Evolutionary conservation across 2,329 filamentous ascomycete species (phyloP).

Genomic region (Verruconis gallopava): DNA sequence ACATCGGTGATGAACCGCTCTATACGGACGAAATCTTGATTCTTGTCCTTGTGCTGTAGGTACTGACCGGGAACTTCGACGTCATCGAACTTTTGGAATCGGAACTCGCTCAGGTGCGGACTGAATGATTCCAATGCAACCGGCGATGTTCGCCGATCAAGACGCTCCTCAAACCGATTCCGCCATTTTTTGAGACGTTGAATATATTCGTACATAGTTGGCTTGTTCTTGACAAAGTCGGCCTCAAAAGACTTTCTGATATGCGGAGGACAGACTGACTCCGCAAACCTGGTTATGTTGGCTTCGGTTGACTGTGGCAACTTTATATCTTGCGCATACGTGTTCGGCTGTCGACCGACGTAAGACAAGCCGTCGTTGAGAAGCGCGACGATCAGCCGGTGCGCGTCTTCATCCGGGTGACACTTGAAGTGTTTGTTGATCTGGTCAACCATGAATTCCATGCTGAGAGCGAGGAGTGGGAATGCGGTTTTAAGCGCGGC

Average conservation of each 20-base stretch:
- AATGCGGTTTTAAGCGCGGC: slow-evolving; percentile 93
- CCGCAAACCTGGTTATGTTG: slow-evolving; percentile 92
- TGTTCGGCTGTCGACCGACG: slow-evolving; percentile 72
- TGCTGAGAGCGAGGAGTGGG: slow-evolving; percentile 84
- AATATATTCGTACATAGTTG: slow-evolving; percentile 97
- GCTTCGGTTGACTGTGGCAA: slow-evolving; percentile 80
- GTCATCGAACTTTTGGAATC: slow-evolving; percentile 96
- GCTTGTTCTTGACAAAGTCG: slow-evolving; percentile 93
- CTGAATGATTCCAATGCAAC: slow-evolving; percentile 75
- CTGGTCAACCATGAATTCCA: slow-evolving; percentile 99
- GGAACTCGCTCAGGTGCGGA: slow-evolving; percentile 87
- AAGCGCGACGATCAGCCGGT: slow-evolving; percentile 90
- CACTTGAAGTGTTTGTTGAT: slow-evolving; percentile 99
- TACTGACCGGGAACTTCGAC: slow-evolving; percentile 98
- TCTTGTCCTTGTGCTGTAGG: slow-evolving; percentile 94
- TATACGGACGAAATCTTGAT: slow-evolving; percentile 94
- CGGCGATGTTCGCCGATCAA: slow-evolving; percentile 66
- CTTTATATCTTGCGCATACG: slow-evolving; percentile 84
- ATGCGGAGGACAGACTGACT: slow-evolving; percentile 87
- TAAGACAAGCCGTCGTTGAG: slow-evolving; percentile 92
- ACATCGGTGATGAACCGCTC: slow-evolving; percentile 94
- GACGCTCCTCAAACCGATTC: slow-evolving; percentile 94
- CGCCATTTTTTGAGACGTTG: slow-evolving; percentile 92
- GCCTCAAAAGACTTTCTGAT: slow-evolving; percentile 93
- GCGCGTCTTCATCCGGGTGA: slow-evolving; percentile 94